These are phyloP conservation scores for Agrocybe praecox DNA, from an alignment of 768 basidiomycete genomes.

Conservation along the genomic window DNA sequence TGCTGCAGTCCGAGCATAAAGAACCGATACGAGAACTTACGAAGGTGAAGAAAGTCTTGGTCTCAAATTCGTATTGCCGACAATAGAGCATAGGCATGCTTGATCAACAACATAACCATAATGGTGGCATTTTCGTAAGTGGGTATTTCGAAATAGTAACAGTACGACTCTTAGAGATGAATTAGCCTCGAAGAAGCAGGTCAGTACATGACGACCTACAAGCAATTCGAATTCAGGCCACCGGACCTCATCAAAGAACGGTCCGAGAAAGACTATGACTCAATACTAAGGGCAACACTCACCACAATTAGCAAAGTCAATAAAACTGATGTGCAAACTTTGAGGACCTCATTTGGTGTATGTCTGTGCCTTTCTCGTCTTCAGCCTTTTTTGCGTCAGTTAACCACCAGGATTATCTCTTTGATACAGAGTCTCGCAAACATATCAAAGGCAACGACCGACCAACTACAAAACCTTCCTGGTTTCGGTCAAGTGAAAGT, in stretches of 20 bases:
- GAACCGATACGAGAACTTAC: slow-evolving; percentile 92
- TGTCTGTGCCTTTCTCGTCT: slow-evolving; percentile 25
- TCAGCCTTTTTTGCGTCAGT: not conserved
- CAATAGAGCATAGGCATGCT: slow-evolving; percentile 54
- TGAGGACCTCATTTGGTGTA: slow-evolving; percentile 91
- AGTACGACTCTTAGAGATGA: not conserved
- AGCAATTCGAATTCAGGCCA: slow-evolving; percentile 91
- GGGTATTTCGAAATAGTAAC: slow-evolving; percentile 23
- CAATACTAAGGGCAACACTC: slow-evolving; percentile 78
- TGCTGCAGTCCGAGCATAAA: slow-evolving; percentile 78
- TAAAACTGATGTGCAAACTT: slow-evolving; percentile 95
- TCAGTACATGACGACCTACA: slow-evolving; percentile 88
- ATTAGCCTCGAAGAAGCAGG: slow-evolving; percentile 88
- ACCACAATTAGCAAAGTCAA: slow-evolving; percentile 94
- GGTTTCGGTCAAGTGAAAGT: slow-evolving; percentile 96
- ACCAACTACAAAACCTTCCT: slow-evolving; percentile 80
- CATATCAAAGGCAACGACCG: slow-evolving; percentile 72
- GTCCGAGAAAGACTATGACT: slow-evolving; percentile 84
- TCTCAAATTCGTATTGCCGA: slow-evolving; percentile 3
- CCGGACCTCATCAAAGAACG: slow-evolving; percentile 95
- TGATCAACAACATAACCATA: slow-evolving; percentile 92
- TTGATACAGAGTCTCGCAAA: slow-evolving; percentile 76
- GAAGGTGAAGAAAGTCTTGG: slow-evolving; percentile 50
- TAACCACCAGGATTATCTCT: no score
- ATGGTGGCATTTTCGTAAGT: slow-evolving; percentile 87